Conservation (phyloP, 495 filamentous ascomycete species). For the Glarea lozoyensis region DNA sequence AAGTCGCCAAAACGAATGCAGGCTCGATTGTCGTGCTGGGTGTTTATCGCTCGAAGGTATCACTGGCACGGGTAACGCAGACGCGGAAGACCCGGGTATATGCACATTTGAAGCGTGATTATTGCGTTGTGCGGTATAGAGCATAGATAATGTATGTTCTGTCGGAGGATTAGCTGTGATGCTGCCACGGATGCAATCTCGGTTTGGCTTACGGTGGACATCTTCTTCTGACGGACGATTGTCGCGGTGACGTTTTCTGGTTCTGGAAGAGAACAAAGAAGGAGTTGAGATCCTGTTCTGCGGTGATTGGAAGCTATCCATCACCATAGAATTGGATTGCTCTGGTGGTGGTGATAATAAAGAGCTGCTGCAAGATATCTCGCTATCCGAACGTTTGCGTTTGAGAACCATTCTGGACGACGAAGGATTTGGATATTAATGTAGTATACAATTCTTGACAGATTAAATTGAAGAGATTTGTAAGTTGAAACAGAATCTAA, state of each 20-base stretch:
- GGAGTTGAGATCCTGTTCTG: slow-evolving; percentile 10
- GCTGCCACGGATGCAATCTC: neutral
- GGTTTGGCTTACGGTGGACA: slow-evolving; percentile 12
- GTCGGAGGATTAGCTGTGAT: neutral
- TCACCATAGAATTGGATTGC: slow-evolving; percentile 10
- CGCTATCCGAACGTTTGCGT: slow-evolving; percentile 20
- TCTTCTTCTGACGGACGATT: slow-evolving; percentile 18
- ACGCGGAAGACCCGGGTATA: neutral
- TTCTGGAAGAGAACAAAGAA: slow-evolving; percentile 16
- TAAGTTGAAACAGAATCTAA: too few relatives aligned
- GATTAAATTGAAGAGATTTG: too few relatives aligned
- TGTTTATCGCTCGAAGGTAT: slow-evolving; percentile 3
- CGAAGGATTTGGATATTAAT: too few relatives aligned
- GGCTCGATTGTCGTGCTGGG: slow-evolving; percentile 14
- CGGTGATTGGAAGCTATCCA: slow-evolving; percentile 8
- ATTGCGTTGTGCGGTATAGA: slow-evolving; percentile 19
- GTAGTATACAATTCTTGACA: too few relatives aligned
- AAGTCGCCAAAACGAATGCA: slow-evolving; percentile 20
- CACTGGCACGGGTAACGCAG: slow-evolving; percentile 3
- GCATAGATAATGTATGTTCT: slow-evolving; percentile 22
- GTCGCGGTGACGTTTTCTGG: slow-evolving; percentile 19
- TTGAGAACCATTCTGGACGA: slow-evolving; percentile 23
- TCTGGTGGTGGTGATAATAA: slow-evolving; percentile 15
- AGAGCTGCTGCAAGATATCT: slow-evolving; percentile 16
- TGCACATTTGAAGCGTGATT: slow-evolving; percentile 1